Base-by-base conservation (phyloP, 495 filamentous ascomycete species). In the Penicillium salamii region DNA sequence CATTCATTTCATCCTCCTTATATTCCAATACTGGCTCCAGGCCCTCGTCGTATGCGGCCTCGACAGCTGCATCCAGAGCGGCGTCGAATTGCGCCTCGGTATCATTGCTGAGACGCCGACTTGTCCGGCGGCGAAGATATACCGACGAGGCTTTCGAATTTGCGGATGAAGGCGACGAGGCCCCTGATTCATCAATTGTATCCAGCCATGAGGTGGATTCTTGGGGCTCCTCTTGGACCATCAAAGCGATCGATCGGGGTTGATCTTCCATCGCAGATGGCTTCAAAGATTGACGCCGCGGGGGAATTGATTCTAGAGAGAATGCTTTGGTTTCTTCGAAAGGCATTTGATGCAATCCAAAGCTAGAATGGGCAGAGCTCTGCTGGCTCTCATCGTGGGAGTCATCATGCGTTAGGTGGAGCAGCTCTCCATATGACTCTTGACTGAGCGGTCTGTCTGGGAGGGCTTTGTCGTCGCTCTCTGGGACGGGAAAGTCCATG, bases 41-140 rank as follows among this genome's bases (percentile, higher is more conserved):
- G 5, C 89, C 90, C 55, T 97, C 90, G 64, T 96, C 88, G 63
- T 97, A 97, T 17, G 93, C 93, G 32, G 92, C 91, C 64, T 97
- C 93, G 8, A 97, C 89, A 11, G 95, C 95, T 3, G 90, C 93
- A 73, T 98, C 93, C 26, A 97, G 72, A 23, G 95, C 95, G 26
- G 91, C 90, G 69, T 96, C 90, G 61, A 97, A 97, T 58, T 95
- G 92, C 15, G 92, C 89, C 58, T 95, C 90, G 0, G 90, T 95
- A 20, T 81, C 83, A 18, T 84, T 83, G 58, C 87, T 95, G 3
- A 83, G 62, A 17, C 74, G 77, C 20, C 83, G 78, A 36, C 89
- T 81, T 51, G 75, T 80, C 54, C 85, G 86, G 46, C 84, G 77
- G 42, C 82, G 78, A 17, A 91, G 64, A 42, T 81, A 82, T 34